Base-by-base conservation (phyloP, 768 basidiomycete genomes). In the Scleroderma bovista region DNA sequence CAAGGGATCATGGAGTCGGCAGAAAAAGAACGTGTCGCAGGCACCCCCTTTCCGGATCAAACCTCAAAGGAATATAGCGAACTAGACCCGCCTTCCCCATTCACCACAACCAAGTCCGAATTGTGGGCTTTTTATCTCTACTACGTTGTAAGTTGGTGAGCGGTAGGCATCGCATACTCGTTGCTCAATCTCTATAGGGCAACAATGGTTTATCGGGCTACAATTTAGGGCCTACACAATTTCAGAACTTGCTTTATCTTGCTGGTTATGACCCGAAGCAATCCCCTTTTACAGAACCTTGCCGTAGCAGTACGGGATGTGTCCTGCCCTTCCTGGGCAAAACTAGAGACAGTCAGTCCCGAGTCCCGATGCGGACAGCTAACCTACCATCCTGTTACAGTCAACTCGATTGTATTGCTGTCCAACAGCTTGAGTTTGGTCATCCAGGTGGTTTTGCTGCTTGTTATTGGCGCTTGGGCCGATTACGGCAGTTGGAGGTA, bases 401-500 rank as follows among this genome's bases (percentile, higher is more conserved):
- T 86, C 49, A 89, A 86, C 57, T 84, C 86, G 2, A 86, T 88
- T 53, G 84, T 88, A 6, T 74, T 88, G 20, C 72, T 88, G 48
- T 88, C 86, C 8, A 89, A 89, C 57, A 87, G 88, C 3, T 80
- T 90, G 40, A 84, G 83, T 52, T 88, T 88, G 58, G 85, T 84
- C 0, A 74, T 89, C 23, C 87, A 90, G 65, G 84, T 86, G 0
- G 76, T 75, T 15, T 58, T 88, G 13, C 67, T 90, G 37, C 65
- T 88, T 20, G 57, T 76, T 11, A 77, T 89, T 24, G 87, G 86
- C 4, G 83, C 85, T 3, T 88, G 86, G 83, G 86, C 86, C 1
- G 87, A 89, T 62, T 90, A 88, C 62, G 87, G 88, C n/a, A 67
- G 69, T 15, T 88, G 86, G 86, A 84, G 84, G 84, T 44, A n/a